Base-by-base conservation (phyloP, 2,329 filamentous ascomycete species). In the Coniochaeta sp. region DNA sequence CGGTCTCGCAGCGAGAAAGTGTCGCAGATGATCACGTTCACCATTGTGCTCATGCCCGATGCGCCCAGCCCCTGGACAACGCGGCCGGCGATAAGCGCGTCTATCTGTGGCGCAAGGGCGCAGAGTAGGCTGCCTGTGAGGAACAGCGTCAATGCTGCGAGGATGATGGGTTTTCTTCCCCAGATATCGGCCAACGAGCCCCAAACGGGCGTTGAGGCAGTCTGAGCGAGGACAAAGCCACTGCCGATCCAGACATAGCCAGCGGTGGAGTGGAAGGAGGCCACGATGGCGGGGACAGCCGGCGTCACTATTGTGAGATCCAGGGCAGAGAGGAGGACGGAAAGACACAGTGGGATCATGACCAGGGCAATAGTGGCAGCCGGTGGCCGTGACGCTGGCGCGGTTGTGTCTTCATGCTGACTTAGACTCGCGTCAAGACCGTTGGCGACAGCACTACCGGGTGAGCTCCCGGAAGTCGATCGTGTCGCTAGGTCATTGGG, bases 221-320 rank as follows among this genome's bases (percentile, higher is more conserved):
- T 83, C 62, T 83, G 85, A 51, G 83, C 85, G 10, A 91, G 78
- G 6, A 90, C 73, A 61, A 87, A 92, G 3, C 86, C 82, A 31
- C 79, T 82, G 13, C 87, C 87, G 55, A 92, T 84, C 89, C 87
- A 91, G 49, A 84, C 79, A 67, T 91, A 91, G 22, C 86, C 87
- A 13, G 79, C 72, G 3, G 81, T 81, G 6, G 86, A 87, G 42
- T 82, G 62, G 55, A 91, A 79, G 54, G 86, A 74, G 30, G 68
- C 67, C 4, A 80, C 75, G 56, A 89, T 87, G 13, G 81, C 82
- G 0, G 85, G 84, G 5, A 87, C 73, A 6, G 84, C 82, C 0
- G 84, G 87, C 10, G 85, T 77, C 58, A 88, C 73, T 61, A 87
- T 85, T 28, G 82, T 86, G 49, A 75, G 69, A 59, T 81, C 78